Percentiles rank a stretch among this genome's conserved stretches.
Evolutionary conservation across 805 yeast species (phyloP).

Genomic region (Kazachstania martiniae): DNA sequence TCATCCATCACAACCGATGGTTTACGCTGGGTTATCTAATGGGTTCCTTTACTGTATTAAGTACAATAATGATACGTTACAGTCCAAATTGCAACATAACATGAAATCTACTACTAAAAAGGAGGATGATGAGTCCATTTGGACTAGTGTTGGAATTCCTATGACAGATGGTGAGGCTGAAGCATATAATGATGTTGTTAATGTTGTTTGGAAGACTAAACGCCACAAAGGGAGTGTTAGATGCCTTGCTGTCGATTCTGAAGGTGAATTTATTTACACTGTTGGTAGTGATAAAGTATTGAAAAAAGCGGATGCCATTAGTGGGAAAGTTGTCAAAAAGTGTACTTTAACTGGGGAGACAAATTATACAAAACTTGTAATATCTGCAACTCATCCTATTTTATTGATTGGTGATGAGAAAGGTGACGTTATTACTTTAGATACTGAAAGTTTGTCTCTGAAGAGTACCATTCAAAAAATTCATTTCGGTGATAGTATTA

Average conservation of each 20-base stretch:
- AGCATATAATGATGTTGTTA: slow-evolving; percentile 22
- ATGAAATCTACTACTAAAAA: slow-evolving; percentile 14
- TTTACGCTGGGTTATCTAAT: slow-evolving; percentile 67
- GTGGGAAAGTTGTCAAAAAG: slow-evolving; percentile 69
- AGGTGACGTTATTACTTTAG: slow-evolving; percentile 57
- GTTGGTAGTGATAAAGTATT: slow-evolving; percentile 73
- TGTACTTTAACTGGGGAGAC: slow-evolving; percentile 5
- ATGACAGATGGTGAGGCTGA: slow-evolving; percentile 3
- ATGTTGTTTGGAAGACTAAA: slow-evolving; percentile 66
- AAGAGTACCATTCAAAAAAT: slow-evolving; percentile 40
- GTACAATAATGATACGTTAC: slow-evolving; percentile 43
- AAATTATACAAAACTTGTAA: slow-evolving; percentile 28
- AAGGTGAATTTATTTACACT: slow-evolving; percentile 45
- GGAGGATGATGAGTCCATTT: slow-evolving; percentile 25
- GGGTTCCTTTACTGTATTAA: slow-evolving; percentile 59
- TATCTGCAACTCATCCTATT: slow-evolving; percentile 29
- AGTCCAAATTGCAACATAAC: slow-evolving; percentile 15
- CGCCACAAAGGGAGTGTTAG: slow-evolving; percentile 88
- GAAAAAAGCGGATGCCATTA: slow-evolving; percentile 58
- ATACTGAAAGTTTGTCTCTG: slow-evolving; percentile 41
- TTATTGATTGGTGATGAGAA: slow-evolving; percentile 54
- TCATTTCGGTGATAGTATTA: slow-evolving; percentile 68
- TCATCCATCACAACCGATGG: slow-evolving; percentile 60
- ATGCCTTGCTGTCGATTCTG: slow-evolving; percentile 47
- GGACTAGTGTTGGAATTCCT: slow-evolving; percentile 29